Evolutionary conservation across 2,329 filamentous ascomycete genomes (phyloP).

Genomic region (Hymenoscyphus occultus): DNA sequence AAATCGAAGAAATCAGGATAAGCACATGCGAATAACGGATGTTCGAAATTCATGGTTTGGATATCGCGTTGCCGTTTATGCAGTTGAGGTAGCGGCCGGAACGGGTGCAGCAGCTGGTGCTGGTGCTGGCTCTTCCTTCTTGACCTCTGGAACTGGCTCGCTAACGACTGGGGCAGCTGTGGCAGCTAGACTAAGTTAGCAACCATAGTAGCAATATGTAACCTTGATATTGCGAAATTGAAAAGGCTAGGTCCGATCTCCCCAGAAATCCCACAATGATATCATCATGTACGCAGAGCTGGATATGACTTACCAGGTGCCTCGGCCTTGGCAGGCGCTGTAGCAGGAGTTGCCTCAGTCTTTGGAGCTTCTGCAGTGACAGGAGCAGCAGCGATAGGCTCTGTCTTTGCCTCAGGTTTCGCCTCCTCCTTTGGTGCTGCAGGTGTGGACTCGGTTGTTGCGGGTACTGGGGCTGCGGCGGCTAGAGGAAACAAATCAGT

Average conservation of each 20-base stretch:
- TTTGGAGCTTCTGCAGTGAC: neutral
- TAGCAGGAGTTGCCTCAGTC: constrained; percentile 10
- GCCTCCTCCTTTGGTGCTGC: constrained; percentile 22
- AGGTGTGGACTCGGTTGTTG: constrained; percentile 8
- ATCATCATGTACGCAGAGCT: neutral
- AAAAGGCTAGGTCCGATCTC: neutral
- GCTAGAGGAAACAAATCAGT: neutral
- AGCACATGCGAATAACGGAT: constrained; percentile 15
- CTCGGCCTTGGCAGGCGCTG: constrained; percentile 25
- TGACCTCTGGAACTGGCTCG: constrained; percentile 7
- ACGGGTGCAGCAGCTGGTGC: constrained; percentile 7
- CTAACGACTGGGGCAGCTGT: constrained; percentile 19
- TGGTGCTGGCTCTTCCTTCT: constrained; percentile 19
- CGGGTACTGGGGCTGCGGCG: neutral
- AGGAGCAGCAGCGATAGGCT: constrained; percentile 14
- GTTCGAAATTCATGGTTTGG: constrained; percentile 2
- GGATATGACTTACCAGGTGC: constrained; percentile 12
- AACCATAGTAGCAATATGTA: neutral
- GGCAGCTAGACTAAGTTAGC: constrained; percentile 11
- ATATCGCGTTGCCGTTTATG: constrained; percentile 19
- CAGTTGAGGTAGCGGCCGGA: constrained; percentile 14
- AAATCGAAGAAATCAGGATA: constrained; percentile 5
- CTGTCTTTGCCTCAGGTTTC: constrained; percentile 15
- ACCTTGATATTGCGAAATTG: neutral
- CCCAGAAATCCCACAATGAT: neutral